A percentile compares a stretch with the other conserved stretches of the same genome.
These are phyloP conservation scores for Penicillium pancosmium DNA, from an alignment of 495 filamentous ascomycete species.

Conservation along the genomic window DNA sequence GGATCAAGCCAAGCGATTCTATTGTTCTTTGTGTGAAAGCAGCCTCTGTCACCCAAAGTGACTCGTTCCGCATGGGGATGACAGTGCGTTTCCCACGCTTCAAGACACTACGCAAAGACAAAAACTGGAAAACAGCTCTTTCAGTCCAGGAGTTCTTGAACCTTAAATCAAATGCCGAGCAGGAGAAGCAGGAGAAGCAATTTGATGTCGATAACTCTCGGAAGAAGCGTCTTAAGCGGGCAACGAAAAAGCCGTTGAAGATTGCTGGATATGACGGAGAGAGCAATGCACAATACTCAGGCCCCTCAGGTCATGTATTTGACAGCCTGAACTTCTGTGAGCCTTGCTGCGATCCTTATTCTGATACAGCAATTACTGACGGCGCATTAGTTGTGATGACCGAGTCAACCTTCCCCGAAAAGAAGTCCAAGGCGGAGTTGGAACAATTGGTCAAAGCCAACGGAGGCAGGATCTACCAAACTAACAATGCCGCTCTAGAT, in stretches of 20 bases:
- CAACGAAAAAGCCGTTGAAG: constrained; percentile 65
- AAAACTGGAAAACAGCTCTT: constrained; percentile 79
- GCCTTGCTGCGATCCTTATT: constrained; percentile 9
- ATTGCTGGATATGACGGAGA: constrained; percentile 70
- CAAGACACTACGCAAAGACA: constrained; percentile 77
- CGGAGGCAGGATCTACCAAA: constrained; percentile 82
- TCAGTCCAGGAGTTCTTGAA: constrained; percentile 75
- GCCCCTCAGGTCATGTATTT: constrained; percentile 64
- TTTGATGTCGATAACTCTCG: constrained; percentile 81
- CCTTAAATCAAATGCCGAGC: constrained; percentile 71
- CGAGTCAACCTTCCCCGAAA: constrained; percentile 57
- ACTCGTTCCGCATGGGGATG: constrained; percentile 73
- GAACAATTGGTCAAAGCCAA: constrained; percentile 85
- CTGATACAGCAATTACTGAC: constrained; percentile 17
- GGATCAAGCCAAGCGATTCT: constrained; percentile 89
- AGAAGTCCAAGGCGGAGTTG: constrained; percentile 77
- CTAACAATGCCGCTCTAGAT: constrained; percentile 57
- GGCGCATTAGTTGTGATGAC: constrained; percentile 58
- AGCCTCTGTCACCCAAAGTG: constrained; percentile 72
- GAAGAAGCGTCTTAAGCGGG: constrained; percentile 61
- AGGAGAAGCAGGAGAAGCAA: constrained; percentile 71
- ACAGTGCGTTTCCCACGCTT: constrained; percentile 94
- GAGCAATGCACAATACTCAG: constrained; percentile 53
- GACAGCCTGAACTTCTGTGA: constrained; percentile 77
- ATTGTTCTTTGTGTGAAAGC: constrained; percentile 89